phyloP scores from a whole-genome alignment of 2,329 filamentous ascomycete species.

The Chaetomiaceae sp. region DNA sequence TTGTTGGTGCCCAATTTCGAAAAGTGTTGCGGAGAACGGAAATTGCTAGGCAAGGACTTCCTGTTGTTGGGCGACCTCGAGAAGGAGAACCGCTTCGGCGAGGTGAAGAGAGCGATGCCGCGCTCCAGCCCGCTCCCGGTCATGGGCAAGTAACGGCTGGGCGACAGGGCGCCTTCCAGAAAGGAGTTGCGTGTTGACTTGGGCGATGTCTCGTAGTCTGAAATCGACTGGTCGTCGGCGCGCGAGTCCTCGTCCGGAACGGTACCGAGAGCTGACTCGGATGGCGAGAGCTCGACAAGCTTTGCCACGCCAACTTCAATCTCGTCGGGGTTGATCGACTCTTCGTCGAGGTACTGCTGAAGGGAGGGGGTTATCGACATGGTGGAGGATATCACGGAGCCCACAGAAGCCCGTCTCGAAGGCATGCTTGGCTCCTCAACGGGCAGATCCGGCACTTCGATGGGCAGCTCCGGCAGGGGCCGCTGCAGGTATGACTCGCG shows the following conservation, averaged over 20 bases:
- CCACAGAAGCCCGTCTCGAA: conserved; percentile 19
- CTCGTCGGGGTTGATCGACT: conserved; percentile 20
- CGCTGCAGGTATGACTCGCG: conserved; percentile 25
- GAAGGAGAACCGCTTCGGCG: conserved; percentile 1
- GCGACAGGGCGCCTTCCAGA: conserved; percentile 11
- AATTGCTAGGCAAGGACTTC: not conserved
- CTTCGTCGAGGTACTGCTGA: conserved; percentile 20
- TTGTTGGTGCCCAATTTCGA: not conserved
- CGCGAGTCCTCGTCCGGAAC: not conserved
- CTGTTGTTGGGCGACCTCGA: not conserved
- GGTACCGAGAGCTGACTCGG: not conserved
- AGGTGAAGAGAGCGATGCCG: conserved; percentile 14
- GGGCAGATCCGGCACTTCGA: conserved; percentile 31
- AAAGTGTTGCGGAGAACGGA: conserved; percentile 5
- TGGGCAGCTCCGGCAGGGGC: conserved; percentile 31
- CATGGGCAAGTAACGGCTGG: conserved; percentile 16
- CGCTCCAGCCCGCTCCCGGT: conserved; percentile 22
- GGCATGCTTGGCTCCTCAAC: conserved; percentile 6
- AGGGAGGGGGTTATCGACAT: conserved; percentile 29
- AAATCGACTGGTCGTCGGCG: conserved; percentile 20
- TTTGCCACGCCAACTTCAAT: conserved; percentile 27
- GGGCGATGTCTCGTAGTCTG: conserved; percentile 25
- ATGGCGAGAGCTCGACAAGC: conserved; percentile 12
- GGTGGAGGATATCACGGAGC: conserved; percentile 20
- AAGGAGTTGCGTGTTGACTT: conserved; percentile 17